A percentile compares a stretch with the other conserved stretches of the same genome.
These are phyloP conservation scores for Trypanosoma vivax DNA, from an alignment of 208 protist genomes.

Conservation along the genomic window DNA sequence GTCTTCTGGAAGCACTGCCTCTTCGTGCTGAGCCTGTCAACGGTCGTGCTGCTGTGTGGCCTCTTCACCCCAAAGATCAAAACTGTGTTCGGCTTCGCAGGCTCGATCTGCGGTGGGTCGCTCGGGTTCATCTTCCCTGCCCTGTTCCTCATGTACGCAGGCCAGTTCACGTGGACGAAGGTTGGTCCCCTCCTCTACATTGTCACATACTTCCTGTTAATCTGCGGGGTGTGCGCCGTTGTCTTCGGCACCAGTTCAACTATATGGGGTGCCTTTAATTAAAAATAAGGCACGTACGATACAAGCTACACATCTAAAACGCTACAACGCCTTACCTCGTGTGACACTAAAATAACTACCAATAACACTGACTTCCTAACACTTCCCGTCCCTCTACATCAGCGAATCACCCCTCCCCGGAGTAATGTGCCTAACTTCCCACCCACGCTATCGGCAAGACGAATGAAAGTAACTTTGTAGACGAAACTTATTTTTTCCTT, in stretches of 20 bases:
- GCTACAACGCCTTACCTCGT: too few relatives aligned
- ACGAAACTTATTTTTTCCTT: too few relatives aligned
- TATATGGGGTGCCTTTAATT: slow-evolving; percentile 29
- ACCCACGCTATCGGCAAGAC: too few relatives aligned
- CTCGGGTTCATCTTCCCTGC: slow-evolving; percentile 76
- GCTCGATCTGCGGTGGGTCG: slow-evolving; percentile 60
- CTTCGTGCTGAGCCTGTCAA: slow-evolving; percentile 33
- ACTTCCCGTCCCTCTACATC: too few relatives aligned
- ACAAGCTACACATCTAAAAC: too few relatives aligned
- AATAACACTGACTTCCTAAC: too few relatives aligned
- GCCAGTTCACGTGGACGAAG: slow-evolving; percentile 43
- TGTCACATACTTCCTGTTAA: slow-evolving; percentile 34
- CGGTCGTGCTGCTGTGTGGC: slow-evolving; percentile 59
- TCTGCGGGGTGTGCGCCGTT: slow-evolving; percentile 49
- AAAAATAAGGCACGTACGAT: neutral
- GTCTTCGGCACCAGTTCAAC: slow-evolving; percentile 60
- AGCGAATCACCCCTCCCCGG: too few relatives aligned
- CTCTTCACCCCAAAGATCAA: slow-evolving; percentile 73
- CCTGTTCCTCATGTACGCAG: slow-evolving; percentile 68
- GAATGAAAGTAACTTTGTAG: too few relatives aligned
- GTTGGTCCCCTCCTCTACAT: slow-evolving; percentile 48
- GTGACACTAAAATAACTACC: too few relatives aligned
- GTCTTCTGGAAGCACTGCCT: slow-evolving; percentile 49
- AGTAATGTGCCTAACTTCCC: too few relatives aligned
- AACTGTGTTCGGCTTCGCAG: slow-evolving; percentile 69